Conservation (phyloP, 2,329 filamentous ascomycete genomes). For the Trichoderma guizhouense region DNA sequence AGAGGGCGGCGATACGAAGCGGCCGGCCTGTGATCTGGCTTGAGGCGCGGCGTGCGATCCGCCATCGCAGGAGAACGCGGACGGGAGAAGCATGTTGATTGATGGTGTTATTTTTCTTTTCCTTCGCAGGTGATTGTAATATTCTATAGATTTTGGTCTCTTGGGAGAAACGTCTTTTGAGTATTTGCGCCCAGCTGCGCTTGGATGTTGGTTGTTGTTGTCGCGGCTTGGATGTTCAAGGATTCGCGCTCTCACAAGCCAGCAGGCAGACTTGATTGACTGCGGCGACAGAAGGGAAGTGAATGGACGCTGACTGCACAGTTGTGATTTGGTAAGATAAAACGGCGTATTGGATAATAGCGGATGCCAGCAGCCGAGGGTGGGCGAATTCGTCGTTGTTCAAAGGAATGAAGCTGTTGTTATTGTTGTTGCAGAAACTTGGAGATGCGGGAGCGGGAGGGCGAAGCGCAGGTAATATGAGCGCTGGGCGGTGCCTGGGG, state of each 20-base stretch:
- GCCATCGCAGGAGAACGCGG: constrained; percentile 56
- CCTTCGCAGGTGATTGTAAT: neutral
- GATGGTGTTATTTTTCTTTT: constrained; percentile 1
- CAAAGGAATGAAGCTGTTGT: neutral
- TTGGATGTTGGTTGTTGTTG: neutral
- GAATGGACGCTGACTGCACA: neutral
- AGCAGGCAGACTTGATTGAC: neutral
- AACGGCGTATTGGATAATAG: neutral
- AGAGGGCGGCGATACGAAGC: constrained; percentile 58
- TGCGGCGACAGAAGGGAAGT: neutral
- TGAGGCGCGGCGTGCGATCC: constrained; percentile 37
- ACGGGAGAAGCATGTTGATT: constrained; percentile 55
- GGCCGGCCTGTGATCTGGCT: constrained; percentile 35
- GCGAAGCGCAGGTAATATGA: constrained; percentile 7
- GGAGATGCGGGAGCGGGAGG: constrained; percentile 7
- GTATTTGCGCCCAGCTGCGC: neutral
- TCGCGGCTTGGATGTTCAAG: neutral
- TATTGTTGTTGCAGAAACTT: constrained; percentile 5
- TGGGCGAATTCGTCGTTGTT: neutral
- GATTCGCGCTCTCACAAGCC: neutral
- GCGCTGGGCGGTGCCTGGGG: constrained; percentile 7
- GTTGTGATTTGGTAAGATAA: neutral
- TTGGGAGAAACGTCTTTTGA: neutral
- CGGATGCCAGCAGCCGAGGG: neutral
- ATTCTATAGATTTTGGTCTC: neutral